Base-by-base conservation (phyloP, 2,329 filamentous ascomycete species). In the Aspergillus ochraceoroseus region DNA sequence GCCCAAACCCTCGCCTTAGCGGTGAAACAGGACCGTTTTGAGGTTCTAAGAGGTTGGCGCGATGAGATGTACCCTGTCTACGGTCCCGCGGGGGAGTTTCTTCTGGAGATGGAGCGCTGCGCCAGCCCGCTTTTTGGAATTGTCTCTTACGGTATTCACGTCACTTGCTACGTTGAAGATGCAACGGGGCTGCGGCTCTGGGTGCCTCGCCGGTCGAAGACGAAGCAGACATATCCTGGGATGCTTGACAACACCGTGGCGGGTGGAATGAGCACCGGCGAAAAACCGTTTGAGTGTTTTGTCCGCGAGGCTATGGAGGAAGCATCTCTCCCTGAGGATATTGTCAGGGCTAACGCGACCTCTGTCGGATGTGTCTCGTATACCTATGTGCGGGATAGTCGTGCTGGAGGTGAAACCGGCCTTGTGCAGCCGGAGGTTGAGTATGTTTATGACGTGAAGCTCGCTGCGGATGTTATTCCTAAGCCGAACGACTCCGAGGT, bases 191-290 rank as follows among this genome's bases (percentile, higher is more conserved):
- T 94, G 30, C 82, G 80, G 56, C 73, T 98, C 27, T 96, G 92
- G 90, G 78, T 94, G 1, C 85, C 92, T 3, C 76, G 82, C 31
- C 76, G 92, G 7, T 78, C 88, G 8, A 72, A 71, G 35, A 77
- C 72, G 43, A 98, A 96, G 71, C 79, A 85, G 51, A 95, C 88
- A 0, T 98, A 90, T 59, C 83, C 84, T 0, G 77, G 84, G n/a
- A 89, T 95, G 72, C 72, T 98, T 51, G 92, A 98, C 65, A 98
- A 96, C 63, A 88, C 88, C 1, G 92, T 94, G 5, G 92, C 89
- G 0, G 86, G 86, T 2, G 86, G 87, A 0, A 81, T 96, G 52
- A 81, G 83, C 61, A 85, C 86, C 0, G 84, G 82, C 9, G 89
- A 95, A 62, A 74, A 74, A 14, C 84, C 86, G 0, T 83, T 88